Base-by-base conservation (phyloP, 345 rosid genomes). In the Turritis glabra region DNA sequence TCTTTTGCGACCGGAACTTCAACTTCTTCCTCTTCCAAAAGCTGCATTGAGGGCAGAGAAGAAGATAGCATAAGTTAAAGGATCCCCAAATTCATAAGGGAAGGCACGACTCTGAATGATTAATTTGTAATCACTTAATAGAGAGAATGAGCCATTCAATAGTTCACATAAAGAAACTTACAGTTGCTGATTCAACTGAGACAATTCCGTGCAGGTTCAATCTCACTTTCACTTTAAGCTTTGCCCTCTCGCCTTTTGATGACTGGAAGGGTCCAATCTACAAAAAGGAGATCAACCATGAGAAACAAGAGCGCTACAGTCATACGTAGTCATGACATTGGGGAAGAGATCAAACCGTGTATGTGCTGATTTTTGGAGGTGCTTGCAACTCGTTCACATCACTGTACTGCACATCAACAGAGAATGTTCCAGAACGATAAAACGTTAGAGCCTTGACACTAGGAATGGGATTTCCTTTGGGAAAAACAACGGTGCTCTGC, bases 251-350 rank as follows among this genome's bases (percentile, higher is more conserved):
- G 72, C 80, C 82, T 74, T 86, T 88, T 18, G 84, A 63, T 58
- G 87, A 80, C 72, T 91, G 97, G 83, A 95, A 90, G 68, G 99
- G 99, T 65, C 97, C 99, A 38, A 95, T 85, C 99, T 92, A 82
- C 75, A 69, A 51, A 76, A 19, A 44, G 21, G 63, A 59, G 27
- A 40, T n/a, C 15, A 79, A 80, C 55, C 21, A 27, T 64, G 8
- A 76, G 69, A 62, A 76, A 35, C 65, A 54, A 62, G 59, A 76
- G 13, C 15, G 8, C 26, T 48, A 73, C 41, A 50, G 67, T 74
- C 25, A 61, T 64, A 62, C 22, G 10, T 19, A 51, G 18, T 13
- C 26, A 56, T 30, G 11, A 35, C 11, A 74, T 3, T 9, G 68
- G 67, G 8, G 17, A 22, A 32, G 2, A 60, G 13, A 53, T 25